A percentile compares a stretch with the other conserved stretches of the same genome.
Conservation (phyloP, 2,329 filamentous ascomycete genomes). For the Diaporthe caulivora region DNA sequence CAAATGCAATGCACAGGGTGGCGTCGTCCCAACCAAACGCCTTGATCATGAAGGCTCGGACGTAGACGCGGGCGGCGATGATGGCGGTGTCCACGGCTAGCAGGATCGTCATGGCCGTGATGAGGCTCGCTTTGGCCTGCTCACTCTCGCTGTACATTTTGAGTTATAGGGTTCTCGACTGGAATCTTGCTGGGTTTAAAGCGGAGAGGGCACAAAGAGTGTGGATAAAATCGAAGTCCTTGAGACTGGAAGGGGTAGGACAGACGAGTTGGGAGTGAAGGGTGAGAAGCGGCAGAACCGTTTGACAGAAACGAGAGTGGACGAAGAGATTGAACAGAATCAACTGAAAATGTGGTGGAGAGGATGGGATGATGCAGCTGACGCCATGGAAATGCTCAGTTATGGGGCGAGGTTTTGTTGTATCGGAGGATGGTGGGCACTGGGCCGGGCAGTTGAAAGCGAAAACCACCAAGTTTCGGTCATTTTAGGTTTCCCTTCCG, state of each 20-base stretch:
- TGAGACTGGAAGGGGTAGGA: neutral
- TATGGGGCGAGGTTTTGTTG: neutral
- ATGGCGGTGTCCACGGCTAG: constrained; percentile 44
- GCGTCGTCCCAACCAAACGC: constrained; percentile 49
- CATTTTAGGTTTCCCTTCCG: neutral
- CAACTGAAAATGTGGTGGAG: neutral
- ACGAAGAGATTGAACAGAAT: neutral
- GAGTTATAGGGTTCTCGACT: neutral
- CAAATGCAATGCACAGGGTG: constrained; percentile 46
- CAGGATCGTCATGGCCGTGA: constrained; percentile 46
- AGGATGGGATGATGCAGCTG: no score
- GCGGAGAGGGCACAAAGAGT: neutral
- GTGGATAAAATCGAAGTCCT: neutral
- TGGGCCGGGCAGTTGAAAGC: neutral
- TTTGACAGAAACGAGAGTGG: no score
- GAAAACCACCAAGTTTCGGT: neutral
- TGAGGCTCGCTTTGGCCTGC: neutral
- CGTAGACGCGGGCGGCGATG: constrained; percentile 46
- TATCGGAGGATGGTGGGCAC: neutral
- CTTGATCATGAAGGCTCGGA: constrained; percentile 46
- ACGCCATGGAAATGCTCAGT: neutral
- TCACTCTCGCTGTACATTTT: constrained; percentile 8
- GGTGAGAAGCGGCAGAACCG: neutral
- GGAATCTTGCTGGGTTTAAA: neutral
- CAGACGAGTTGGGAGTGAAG: neutral